Conservation (phyloP, 306 rosid genomes). For the Cucumis cinereus region DNA sequence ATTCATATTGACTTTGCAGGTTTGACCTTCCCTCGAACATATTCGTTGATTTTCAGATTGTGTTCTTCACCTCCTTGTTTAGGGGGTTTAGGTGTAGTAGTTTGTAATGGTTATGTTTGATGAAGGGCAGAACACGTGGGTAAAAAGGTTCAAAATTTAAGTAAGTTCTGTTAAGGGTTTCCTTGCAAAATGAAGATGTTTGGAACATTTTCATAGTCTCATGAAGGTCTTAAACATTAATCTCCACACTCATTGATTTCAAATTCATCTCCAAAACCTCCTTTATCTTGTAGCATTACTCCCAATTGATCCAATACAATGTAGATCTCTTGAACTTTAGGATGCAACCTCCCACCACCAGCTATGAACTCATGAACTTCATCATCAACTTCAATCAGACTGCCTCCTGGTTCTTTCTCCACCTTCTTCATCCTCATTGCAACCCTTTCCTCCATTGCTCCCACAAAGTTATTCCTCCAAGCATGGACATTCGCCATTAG, state of each 20-base stretch:
- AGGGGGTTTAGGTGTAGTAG: no score
- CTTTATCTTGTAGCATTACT: neutral
- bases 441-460: conserved; percentile 51
- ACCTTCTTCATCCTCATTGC: conserved; percentile 42
- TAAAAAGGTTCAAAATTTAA: no score
- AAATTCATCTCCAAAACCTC: no score
- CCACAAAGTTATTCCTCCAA: conserved; percentile 34
- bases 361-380: conserved; percentile 75
- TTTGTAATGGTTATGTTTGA: no score
- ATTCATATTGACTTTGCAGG: no score
- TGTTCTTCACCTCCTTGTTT: no score
- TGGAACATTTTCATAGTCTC: neutral
- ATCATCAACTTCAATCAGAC: conserved; percentile 68
- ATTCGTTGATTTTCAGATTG: no score
- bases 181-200: neutral
- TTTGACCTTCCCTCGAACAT: no score
- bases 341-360: conserved; percentile 60
- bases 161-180: no score
- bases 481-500: conserved; percentile 66
- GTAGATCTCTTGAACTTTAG: conserved; percentile 48
- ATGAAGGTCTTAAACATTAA: neutral
- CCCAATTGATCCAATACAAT: conserved; percentile 30
- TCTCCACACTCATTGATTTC: no score
- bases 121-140: no score
- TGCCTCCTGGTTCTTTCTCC: conserved; percentile 79